Evolutionary conservation across 139 green algal species (phyloP), one percentile per base, ranked within the genome.

Genomic region (Chlorella sp.): DNA sequence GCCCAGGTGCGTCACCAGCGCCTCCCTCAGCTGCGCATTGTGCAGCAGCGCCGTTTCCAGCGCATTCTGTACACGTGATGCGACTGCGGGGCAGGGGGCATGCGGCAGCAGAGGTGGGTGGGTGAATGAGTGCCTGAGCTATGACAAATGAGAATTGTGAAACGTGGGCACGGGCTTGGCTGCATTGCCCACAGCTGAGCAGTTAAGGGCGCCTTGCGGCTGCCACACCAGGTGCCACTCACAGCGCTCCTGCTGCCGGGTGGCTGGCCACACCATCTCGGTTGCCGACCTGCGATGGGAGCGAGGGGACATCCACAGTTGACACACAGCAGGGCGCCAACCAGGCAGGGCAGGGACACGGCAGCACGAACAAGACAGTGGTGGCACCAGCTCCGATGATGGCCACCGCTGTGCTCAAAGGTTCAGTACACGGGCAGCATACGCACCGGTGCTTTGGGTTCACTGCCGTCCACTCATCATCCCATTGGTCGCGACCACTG

Each of bases 211-310:
- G n/a, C n/a, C n/a, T n/a, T n/a, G n/a, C n/a, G n/a, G n/a, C n/a
- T n/a, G n/a, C n/a, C n/a, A n/a, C n/a, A n/a, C n/a, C n/a, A n/a
- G n/a, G n/a, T n/a, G n/a, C n/a, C n/a, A 60, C 84, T 70, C 69
- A 83, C 84, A 88, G 41, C 30, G 17, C 69, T 85, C 18, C 36
- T 88, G 84, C 11, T 84, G 76, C 32, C 36, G 73, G 47, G 13
- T 84, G 7, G 74, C 74, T 12, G 84, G 84, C 84, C 84, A 88
- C 20, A 88, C n/a, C 30, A 79, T 21, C 74, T 88, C 84, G 34
- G 84, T 88, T 34, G 84, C 13, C 26, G 84, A 67, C 64, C 75
- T 88, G 83, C 18, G 69, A 15, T 44, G 4, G 26, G 36, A n/a
- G 32, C 7, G 1, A 11, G 16, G 7, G 36, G 30, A 12, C 16